Evolutionary conservation across 2,329 filamentous ascomycete genomes (phyloP), one percentile per base, ranked within the genome.

Genomic region (Neonectria magnoliae): DNA sequence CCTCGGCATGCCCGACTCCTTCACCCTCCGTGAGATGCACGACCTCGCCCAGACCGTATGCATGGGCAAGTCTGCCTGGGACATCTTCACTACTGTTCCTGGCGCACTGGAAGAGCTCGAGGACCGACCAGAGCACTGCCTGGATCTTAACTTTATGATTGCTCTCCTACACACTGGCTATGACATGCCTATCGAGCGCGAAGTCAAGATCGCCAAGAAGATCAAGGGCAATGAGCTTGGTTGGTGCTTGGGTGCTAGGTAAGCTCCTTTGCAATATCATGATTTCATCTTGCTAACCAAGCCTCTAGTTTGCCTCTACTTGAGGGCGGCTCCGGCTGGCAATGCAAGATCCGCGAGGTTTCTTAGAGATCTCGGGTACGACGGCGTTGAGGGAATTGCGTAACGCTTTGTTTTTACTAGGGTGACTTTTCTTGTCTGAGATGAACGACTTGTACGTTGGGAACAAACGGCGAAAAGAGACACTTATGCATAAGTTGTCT

Each of bases 171-270:
- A 98, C 80, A 97, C 93, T 6, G 96, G 96, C 3, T 99, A 99
- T 76, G 96, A 98, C 72, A 98, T 99, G 93, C 95, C 95, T 4
- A 90, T 98, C 73, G 93, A 97, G 71, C 88, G 97, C 42, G 96
- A 99, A 81, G 94, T 99, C 70, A 95, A 93, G 85, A 97, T 98
- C 77, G 96, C 95, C 65, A 99, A 99, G 91, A 97, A 98, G 87
- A 97, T 99, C 77, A 95, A 97, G 83, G 90, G 90, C 61, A 98
- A 98, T 79, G 97, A 99, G 83, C 82, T 99, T 74, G 96, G 96
- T 42, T 99, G 96, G 96, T 98, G 95, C 82, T 85, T 99, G 76
- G 96, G 96, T 79, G 96, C 96, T 70, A 97, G 93, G 93, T 96
- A 84, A 83, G 90, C 76, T 25, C 59, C 41, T 25, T 27, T n/a